phyloP scores from a whole-genome alignment of 2,329 filamentous ascomycete species.

The Colletotrichum sp. region DNA sequence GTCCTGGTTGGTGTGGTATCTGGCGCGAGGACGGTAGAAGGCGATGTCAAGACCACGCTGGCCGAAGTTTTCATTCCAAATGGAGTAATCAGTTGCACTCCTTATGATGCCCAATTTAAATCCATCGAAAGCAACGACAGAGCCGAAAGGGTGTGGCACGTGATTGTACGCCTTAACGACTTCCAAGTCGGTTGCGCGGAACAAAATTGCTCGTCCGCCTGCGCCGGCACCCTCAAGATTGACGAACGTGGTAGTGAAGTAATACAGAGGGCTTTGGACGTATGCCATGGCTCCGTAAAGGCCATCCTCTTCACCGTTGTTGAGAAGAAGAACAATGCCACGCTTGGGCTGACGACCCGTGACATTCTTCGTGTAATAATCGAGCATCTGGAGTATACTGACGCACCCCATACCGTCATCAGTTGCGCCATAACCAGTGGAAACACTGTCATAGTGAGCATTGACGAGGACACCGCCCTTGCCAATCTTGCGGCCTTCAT shows the following conservation, averaged over 20 bases:
- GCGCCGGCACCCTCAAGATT: constrained; percentile 96
- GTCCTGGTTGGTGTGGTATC: constrained; percentile 93
- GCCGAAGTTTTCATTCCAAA: constrained; percentile 79
- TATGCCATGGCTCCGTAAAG: constrained; percentile 88
- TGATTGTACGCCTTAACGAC: constrained; percentile 80
- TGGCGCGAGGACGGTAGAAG: constrained; percentile 83
- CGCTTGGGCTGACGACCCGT: constrained; percentile 72
- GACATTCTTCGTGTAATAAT: constrained; percentile 75
- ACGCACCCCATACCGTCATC: constrained; percentile 93
- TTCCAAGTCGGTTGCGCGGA: constrained; percentile 86
- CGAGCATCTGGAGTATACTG: constrained; percentile 83
- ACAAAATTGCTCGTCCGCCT: constrained; percentile 85
- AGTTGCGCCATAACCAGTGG: constrained; percentile 90
- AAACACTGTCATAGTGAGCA: constrained; percentile 89
- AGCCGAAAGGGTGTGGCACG: constrained; percentile 79
- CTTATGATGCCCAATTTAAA: constrained; percentile 80
- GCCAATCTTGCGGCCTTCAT: constrained; percentile 52
- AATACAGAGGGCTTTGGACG: constrained; percentile 79
- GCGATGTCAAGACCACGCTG: constrained; percentile 86
- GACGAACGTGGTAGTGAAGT: constrained; percentile 84
- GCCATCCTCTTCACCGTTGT: constrained; percentile 95
- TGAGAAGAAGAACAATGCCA: constrained; percentile 84
- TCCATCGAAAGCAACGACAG: constrained; percentile 81
- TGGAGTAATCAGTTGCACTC: constrained; percentile 88
- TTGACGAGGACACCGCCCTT: constrained; percentile 88